A percentile compares a stretch with the other conserved stretches of the same genome.
These are phyloP conservation scores for Protea cynaroides DNA, from an alignment of 164 flowering plant species.

Conservation along the genomic window DNA sequence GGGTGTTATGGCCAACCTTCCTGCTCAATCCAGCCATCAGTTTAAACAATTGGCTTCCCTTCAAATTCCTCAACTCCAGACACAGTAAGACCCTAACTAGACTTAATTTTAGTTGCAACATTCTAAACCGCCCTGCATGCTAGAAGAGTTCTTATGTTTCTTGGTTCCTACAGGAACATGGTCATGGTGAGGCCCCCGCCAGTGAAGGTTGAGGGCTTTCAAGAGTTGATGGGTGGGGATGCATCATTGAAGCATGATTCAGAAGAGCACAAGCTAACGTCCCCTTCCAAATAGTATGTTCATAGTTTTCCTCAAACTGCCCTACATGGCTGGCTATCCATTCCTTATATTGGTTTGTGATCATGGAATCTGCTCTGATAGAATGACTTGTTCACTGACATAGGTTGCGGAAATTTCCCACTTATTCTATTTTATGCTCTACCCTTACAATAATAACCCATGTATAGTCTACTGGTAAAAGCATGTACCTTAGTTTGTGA, in stretches of 20 bases:
- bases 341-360: too few relatives aligned
- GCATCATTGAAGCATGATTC: conserved; percentile 68
- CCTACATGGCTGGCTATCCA: too few relatives aligned
- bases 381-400: too few relatives aligned
- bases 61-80: conserved; percentile 66
- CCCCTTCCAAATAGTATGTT: conserved; percentile 47
- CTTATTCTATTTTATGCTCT: too few relatives aligned
- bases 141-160: neutral
- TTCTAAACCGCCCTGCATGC: neutral
- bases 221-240: conserved; percentile 97
- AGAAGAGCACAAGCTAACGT: conserved; percentile 68
- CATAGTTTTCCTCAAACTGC: too few relatives aligned
- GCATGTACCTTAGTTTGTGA: too few relatives aligned
- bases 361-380: too few relatives aligned
- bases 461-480: conserved; percentile 7
- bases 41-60: conserved; percentile 59
- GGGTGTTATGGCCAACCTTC: conserved; percentile 52
- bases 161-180: conserved; percentile 44
- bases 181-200: conserved; percentile 76
- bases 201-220: conserved; percentile 96
- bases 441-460: neutral
- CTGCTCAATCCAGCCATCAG: conserved; percentile 47
- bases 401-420: too few relatives aligned
- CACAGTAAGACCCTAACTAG: conserved; percentile 43
- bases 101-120: neutral